phyloP scores from a whole-genome alignment of 345 rosid species.

The Populus tremula region DNA sequence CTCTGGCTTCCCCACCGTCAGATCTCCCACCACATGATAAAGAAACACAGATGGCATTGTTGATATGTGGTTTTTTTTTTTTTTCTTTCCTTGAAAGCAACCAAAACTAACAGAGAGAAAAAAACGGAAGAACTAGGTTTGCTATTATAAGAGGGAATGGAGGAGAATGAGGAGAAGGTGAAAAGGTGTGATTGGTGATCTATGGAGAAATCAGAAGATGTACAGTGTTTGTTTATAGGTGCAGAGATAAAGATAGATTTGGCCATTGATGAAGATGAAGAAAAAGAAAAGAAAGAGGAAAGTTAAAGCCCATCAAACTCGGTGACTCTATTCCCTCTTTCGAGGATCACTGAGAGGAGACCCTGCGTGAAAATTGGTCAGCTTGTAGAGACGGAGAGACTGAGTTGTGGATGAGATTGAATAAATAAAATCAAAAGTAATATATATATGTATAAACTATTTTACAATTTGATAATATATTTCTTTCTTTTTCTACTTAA shows the following conservation, averaged over 20 bases:
- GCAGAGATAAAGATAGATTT: neutral
- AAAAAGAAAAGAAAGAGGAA: neutral
- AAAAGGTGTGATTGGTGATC: constrained; percentile 56
- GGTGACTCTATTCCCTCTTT: neutral
- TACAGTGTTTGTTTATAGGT: neutral
- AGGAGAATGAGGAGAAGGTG: constrained; percentile 76
- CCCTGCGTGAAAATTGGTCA: neutral
- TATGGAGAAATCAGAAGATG: constrained; percentile 32
- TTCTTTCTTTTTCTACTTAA: no score
- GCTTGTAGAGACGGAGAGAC: neutral
- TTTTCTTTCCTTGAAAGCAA: neutral
- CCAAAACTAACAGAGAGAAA: neutral
- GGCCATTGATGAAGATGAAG: constrained; percentile 18
- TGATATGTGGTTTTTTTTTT: neutral
- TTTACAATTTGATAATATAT: no score
- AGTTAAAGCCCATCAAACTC: constrained; percentile 17
- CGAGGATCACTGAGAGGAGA: neutral
- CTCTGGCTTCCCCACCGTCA: constrained; percentile 98
- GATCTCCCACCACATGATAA: constrained; percentile 95
- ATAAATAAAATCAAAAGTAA: no score
- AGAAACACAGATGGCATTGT: constrained; percentile 83
- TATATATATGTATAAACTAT: no score
- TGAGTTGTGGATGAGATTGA: neutral
- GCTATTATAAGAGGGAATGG: constrained; percentile 81
- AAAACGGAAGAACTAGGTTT: neutral